Base-by-base conservation (phyloP, 2,329 filamentous ascomycete species). In the Nigrospora oryzae region DNA sequence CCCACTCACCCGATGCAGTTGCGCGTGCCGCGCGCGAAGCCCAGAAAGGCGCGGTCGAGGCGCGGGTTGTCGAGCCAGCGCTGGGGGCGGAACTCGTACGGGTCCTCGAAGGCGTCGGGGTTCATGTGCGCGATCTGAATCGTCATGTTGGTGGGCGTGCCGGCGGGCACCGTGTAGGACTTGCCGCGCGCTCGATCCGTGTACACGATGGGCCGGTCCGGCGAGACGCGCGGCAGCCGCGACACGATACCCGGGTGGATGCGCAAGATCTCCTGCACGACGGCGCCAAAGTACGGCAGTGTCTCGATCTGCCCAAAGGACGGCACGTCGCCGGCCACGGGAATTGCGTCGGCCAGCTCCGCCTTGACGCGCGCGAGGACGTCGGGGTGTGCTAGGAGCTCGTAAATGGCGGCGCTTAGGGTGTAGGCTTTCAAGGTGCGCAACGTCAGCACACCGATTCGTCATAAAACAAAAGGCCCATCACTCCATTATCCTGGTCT, bases 211-310 rank as follows among this genome's bases (percentile, higher is more conserved):
- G 55, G 45, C 1, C 44, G 50, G 14, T 60, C 53, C 3, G 60
- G 57, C 2, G 51, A 61, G 43, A 53, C 59, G 46, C 52, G 66
- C 49, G 30, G 51, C 52, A 51, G 60, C 30, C 53, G 53, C 47
- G 11, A 51, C 46, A 57, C 46, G 1, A 67, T 56, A 1, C 64
- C 66, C n/a, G 61, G 63, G 14, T 63, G 63, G 3, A 71, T 42
- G 7, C 69, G 63, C 0, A 71, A 34, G 0, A 50, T 52, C 43
- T 67, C 63, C 3, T 59, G 52, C 28, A 67, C 55, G 6, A 61
- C 48, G 1, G 63, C 64, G 4, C 49, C 47, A 14, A 69, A 54
- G 42, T 58, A 64, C 0, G 60, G 56, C 1, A 64, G 55, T 6
- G 46, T 46, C 11, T 63, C 58, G 1, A 62, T 45, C 31, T 60